A percentile compares a stretch with the other conserved stretches of the same genome.
Conservation (phyloP, 2,329 filamentous ascomycete genomes). For the Immersiporthe knoxdaviesiana region DNA sequence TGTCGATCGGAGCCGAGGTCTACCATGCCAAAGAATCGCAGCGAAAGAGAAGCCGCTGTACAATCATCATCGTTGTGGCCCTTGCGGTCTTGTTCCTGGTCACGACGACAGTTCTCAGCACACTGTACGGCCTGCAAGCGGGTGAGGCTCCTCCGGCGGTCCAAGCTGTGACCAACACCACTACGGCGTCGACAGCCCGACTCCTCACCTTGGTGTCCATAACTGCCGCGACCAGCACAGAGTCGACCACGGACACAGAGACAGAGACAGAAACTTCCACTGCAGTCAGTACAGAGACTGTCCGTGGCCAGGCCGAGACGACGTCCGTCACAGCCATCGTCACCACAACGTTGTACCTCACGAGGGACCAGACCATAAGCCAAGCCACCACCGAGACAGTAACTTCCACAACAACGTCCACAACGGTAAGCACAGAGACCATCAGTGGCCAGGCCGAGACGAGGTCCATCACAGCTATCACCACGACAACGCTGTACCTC, state of each 20-base stretch:
- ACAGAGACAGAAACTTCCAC: neutral
- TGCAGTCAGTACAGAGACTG: neutral
- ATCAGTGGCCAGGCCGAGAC: too few species aligned
- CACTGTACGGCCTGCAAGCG: constrained; percentile 1
- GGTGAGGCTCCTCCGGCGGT: neutral
- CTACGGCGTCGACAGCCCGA: neutral
- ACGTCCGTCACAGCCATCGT: neutral
- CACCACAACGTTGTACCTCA: neutral
- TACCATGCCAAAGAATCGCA: constrained; percentile 8
- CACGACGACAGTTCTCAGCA: neutral
- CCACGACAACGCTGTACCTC: constrained; percentile 5
- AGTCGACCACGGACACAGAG: neutral
- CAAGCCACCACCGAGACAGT: neutral
- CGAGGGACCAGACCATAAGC: neutral
- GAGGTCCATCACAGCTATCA: neutral
- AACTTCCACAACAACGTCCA: neutral
- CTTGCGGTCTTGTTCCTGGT: neutral
- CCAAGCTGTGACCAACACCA: neutral
- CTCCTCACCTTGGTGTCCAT: constrained; percentile 1
- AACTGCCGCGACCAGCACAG: neutral
- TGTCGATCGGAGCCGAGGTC: neutral
- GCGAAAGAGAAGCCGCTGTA: neutral
- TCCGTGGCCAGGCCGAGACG: neutral
- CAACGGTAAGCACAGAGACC: too few species aligned
- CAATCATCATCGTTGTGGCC: neutral